Evolutionary conservation across 116 monocot species (phyloP), one percentile per base, ranked within the genome.

Genomic region (Papilionanthe hybrid): DNA sequence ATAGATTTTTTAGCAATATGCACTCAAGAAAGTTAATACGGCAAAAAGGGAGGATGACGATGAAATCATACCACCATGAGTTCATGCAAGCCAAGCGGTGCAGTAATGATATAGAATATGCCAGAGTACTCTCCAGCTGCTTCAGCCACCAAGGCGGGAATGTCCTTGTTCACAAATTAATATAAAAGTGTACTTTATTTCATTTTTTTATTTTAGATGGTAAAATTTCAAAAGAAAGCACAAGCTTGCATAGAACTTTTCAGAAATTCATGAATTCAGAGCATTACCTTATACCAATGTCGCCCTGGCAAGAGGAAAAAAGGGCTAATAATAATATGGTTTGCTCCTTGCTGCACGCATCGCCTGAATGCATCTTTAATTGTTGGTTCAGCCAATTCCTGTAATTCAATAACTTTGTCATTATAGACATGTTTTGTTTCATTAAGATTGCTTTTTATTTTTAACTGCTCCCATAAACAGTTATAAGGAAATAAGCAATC

Each of bases 61-160:
- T 27, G 29, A 79, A 48, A 57, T 42, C 80, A 49, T 91, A 96
- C 96, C 92, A 94, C 96, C 83, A 96, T 72, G 81, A 90, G 92
- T 71, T 94, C 96, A 89, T 96, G 96, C 25, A 94, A 80, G 53
- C 96, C 96, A 67, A 96, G 90, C 48, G 96, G 94, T 69, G 96
- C 94, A 32, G 96, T 92, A 29, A 96, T 80, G 29, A 96, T 72
- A 79, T 94, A 94, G 0, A 94, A 92, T 78, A 96, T 79, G 25
- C 91, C 92, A 48, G 86, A 81, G 76, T 96, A 86, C 27, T 88
- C 91, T 78, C 81, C 83, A 10, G 91, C 94, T 75, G 94, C 94
- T 63, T 92, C 89, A 82, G 96, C 94, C 76, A 86, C 87, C 76
- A 96, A 75, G 42, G 90, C 77, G 49, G 96, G 96, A 29, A 96